phyloP scores from a whole-genome alignment of 2,329 filamentous ascomycete genomes.

The Penicillium decumbens region DNA sequence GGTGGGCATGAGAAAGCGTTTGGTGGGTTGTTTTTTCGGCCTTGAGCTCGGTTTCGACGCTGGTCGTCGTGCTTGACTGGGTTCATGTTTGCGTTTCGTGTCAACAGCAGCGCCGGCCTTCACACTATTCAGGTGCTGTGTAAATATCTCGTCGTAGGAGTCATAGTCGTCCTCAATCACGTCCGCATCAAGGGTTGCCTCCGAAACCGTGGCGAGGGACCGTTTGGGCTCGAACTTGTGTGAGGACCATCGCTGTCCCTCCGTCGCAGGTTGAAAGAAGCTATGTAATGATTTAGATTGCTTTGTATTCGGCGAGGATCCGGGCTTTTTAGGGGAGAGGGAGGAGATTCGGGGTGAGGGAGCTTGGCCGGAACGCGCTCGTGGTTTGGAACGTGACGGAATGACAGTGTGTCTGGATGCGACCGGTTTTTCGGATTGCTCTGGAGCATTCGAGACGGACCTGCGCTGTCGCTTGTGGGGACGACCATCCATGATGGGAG shows the following conservation, averaged over 20 bases:
- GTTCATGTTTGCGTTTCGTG: constrained; percentile 6
- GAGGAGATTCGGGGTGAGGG: constrained; percentile 16
- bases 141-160: constrained; percentile 36
- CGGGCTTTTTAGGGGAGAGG: constrained; percentile 28
- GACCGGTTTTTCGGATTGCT: not conserved
- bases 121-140: constrained; percentile 29
- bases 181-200: constrained; percentile 32
- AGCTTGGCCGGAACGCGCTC: constrained; percentile 7
- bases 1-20: constrained; percentile 27
- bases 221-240: constrained; percentile 24
- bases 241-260: constrained; percentile 39
- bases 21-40: constrained; percentile 16
- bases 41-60: constrained; percentile 16
- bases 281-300: constrained; percentile 37
- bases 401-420: constrained; percentile 5
- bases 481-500: constrained; percentile 32
- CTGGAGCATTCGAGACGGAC: constrained; percentile 24
- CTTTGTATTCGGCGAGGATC: constrained; percentile 5
- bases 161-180: constrained; percentile 41
- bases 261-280: constrained; percentile 41
- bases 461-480: constrained; percentile 38
- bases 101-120: constrained; percentile 5
- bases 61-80: constrained; percentile 4
- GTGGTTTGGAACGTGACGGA: constrained; percentile 14
- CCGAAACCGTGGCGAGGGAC: constrained; percentile 6